Evolutionary conservation across 2,329 filamentous ascomycete genomes (phyloP).

Genomic region (Fragosphaeria purpurea): DNA sequence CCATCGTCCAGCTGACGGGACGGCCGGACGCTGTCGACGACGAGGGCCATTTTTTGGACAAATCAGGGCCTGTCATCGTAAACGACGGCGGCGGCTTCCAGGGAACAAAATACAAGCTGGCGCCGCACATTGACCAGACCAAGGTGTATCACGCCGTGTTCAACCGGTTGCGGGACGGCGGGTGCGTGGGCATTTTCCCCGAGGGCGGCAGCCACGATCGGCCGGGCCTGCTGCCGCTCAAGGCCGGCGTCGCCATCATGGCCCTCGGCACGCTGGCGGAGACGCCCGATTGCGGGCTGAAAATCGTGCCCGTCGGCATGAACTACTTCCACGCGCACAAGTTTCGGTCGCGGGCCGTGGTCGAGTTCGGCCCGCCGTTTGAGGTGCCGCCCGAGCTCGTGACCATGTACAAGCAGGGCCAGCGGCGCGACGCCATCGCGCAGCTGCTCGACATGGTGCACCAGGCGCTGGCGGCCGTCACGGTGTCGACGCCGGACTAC

Average conservation of each 20-base stretch:
- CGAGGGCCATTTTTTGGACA: constrained; percentile 52
- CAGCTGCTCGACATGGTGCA: constrained; percentile 79
- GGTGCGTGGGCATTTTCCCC: constrained; percentile 92
- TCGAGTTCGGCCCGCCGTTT: constrained; percentile 87
- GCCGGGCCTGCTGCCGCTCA: constrained; percentile 80
- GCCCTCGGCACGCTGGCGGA: constrained; percentile 81
- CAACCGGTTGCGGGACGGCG: constrained; percentile 66
- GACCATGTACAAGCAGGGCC: constrained; percentile 71
- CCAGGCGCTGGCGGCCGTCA: constrained; percentile 75
- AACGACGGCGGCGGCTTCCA: constrained; percentile 49
- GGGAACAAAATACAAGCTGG: constrained; percentile 76
- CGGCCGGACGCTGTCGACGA: constrained; percentile 56
- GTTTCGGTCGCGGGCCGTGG: constrained; percentile 88
- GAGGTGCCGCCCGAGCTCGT: constrained; percentile 76
- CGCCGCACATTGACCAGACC: constrained; percentile 88
- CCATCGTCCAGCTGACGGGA: constrained; percentile 73
- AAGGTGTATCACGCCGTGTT: constrained; percentile 93
- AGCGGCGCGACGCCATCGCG: constrained; percentile 78
- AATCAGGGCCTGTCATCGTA: no score
- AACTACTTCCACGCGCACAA: constrained; percentile 99
- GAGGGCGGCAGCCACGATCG: constrained; percentile 95
- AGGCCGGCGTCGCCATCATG: constrained; percentile 97
- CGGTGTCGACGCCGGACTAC: constrained; percentile 85
- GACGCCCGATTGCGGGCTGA: constrained; percentile 76
- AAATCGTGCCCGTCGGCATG: constrained; percentile 96